These are phyloP conservation scores for Aureobasidium sp. DNA, from an alignment of 2,329 filamentous ascomycete genomes.

Conservation along the genomic window DNA sequence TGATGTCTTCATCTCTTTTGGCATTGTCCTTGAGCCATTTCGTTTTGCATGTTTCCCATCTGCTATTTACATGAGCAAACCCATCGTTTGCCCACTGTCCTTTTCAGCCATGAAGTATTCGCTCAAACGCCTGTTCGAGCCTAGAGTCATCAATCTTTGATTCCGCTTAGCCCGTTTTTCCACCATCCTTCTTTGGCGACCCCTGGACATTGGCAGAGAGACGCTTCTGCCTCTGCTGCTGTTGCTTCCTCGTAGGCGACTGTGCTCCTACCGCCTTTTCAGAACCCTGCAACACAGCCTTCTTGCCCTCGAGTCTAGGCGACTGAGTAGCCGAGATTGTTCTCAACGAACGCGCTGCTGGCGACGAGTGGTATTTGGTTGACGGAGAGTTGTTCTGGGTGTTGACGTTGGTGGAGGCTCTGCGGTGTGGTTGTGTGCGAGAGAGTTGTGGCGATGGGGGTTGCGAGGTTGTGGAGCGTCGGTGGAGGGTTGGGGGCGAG, in stretches of 20 bases:
- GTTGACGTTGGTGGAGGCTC: neutral
- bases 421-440: neutral
- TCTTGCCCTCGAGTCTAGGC: neutral
- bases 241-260: neutral
- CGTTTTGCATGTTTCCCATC: too few species aligned
- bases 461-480: neutral
- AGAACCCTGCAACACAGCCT: neutral
- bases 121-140: too few species aligned
- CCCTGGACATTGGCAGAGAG: neutral
- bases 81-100: too few species aligned
- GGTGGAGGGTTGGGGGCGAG: neutral
- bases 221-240: neutral
- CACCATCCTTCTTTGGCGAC: neutral
- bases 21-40: neutral
- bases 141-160: too few species aligned
- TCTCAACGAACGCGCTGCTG: neutral
- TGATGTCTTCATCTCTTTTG: neutral
- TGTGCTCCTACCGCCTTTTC: neutral
- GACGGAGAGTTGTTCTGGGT: neutral
- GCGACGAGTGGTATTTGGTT: neutral
- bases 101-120: neutral
- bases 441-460: neutral
- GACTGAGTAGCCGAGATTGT: neutral
- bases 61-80: too few species aligned
- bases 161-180: neutral